phyloP scores from a whole-genome alignment of 2,329 filamentous ascomycete genomes.

The Zymoseptoria brevis region DNA sequence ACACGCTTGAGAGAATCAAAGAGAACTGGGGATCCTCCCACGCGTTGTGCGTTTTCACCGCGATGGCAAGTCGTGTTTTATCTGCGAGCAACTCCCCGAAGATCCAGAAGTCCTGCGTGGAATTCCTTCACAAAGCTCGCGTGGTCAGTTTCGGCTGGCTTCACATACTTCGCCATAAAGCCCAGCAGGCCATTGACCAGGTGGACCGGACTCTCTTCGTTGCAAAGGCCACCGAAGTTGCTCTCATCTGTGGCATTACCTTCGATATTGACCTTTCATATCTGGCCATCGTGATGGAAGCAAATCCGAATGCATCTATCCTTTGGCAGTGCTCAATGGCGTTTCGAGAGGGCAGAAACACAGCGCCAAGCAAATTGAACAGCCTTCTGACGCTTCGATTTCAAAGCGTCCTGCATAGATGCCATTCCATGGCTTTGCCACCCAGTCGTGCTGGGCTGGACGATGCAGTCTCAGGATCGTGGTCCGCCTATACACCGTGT shows the following conservation, averaged over 20 bases:
- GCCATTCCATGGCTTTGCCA: neutral
- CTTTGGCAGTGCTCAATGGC: neutral
- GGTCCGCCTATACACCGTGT: neutral
- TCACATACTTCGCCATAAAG: conserved; percentile 38
- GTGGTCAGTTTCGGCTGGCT: conserved; percentile 46
- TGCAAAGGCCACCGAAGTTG: conserved; percentile 43
- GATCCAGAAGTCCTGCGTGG: conserved; percentile 1
- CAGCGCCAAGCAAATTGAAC: neutral
- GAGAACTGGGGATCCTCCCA: conserved; percentile 21
- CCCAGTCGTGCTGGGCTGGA: neutral
- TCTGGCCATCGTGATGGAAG: conserved; percentile 12
- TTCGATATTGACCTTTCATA: conserved; percentile 28
- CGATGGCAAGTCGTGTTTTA: conserved; percentile 16
- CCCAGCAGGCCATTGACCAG: conserved; percentile 13
- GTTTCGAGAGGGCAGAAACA: neutral
- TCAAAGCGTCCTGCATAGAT: neutral
- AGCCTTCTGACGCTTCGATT: neutral
- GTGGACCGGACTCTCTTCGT: conserved; percentile 8
- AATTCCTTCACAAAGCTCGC: conserved; percentile 35
- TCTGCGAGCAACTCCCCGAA: conserved; percentile 6
- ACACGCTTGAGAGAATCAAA: conserved; percentile 11
- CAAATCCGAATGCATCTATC: neutral
- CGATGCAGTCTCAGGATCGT: neutral
- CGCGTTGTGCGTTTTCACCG: conserved; percentile 15
- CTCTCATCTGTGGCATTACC: conserved; percentile 49